Conservation (phyloP, 805 yeast species). For the Wilhelminamyces savonicus region DNA sequence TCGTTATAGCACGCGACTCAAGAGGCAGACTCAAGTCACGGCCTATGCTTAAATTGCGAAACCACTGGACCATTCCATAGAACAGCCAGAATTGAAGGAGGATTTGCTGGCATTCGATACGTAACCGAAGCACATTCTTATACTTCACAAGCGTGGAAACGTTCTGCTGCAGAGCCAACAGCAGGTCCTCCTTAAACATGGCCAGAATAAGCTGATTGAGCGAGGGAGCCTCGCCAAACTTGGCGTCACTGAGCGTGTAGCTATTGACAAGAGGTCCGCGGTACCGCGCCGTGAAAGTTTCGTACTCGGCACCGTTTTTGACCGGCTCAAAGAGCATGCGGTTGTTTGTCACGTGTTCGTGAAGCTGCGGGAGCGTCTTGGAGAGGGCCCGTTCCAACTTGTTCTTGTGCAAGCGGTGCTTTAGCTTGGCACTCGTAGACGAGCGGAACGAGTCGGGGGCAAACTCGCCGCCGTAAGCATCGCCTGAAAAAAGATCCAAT, state of each 20-base stretch:
- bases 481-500: slow-evolving; percentile 18
- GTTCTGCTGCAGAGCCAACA: slow-evolving; percentile 1
- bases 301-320: slow-evolving; percentile 8
- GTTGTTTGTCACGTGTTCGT: slow-evolving; percentile 19
- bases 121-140: slow-evolving; percentile 27
- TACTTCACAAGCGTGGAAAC: slow-evolving; percentile 9
- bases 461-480: slow-evolving; percentile 23
- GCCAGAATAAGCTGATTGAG: slow-evolving; percentile 16
- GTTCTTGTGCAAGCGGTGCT: slow-evolving; percentile 9
- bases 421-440: slow-evolving; percentile 12
- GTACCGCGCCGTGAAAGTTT: slow-evolving; percentile 11
- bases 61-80: slow-evolving; percentile 33
- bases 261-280: slow-evolving; percentile 18
- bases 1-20: slow-evolving; percentile 18
- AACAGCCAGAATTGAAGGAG: slow-evolving; percentile 38
- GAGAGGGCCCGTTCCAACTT: slow-evolving; percentile 9
- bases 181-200: slow-evolving; percentile 16
- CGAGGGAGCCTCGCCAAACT: slow-evolving; percentile 33
- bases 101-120: slow-evolving; percentile 34
- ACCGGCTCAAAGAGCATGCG: slow-evolving; percentile 35
- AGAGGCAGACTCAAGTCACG: slow-evolving; percentile 26
- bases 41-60: slow-evolving; percentile 25
- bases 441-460: slow-evolving; percentile 1
- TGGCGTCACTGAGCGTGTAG: slow-evolving; percentile 24
- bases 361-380: slow-evolving; percentile 11